A percentile compares a stretch with the other conserved stretches of the same genome.
Conservation (phyloP, 441 rosid species). For the Brassica balearica region DNA sequence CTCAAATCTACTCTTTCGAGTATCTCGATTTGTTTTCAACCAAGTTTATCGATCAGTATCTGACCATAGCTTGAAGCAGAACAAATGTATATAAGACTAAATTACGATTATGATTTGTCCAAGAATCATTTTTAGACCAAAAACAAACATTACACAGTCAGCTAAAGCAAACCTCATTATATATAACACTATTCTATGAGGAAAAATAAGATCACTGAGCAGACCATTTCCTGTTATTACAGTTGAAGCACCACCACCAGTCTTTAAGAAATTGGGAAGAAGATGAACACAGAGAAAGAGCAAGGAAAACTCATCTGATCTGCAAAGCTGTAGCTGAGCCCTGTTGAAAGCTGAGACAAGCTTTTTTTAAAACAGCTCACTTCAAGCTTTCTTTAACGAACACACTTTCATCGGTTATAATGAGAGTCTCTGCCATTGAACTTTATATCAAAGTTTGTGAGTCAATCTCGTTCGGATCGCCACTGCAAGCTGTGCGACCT, state of each 20-base stretch:
- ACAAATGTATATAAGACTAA: background rate
- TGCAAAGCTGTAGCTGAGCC: slow-evolving; percentile 29
- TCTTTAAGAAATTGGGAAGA: slow-evolving; percentile 29
- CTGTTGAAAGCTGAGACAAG: slow-evolving; percentile 28
- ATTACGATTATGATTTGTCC: slow-evolving; percentile 24
- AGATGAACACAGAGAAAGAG: slow-evolving; percentile 25
- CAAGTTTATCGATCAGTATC: slow-evolving; percentile 46
- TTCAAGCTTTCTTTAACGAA: slow-evolving; percentile 27
- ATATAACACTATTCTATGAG: slow-evolving; percentile 15
- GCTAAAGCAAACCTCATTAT: slow-evolving; percentile 26
- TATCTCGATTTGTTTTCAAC: slow-evolving; percentile 54
- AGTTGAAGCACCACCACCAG: slow-evolving; percentile 29
- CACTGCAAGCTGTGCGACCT: slow-evolving; percentile 72
- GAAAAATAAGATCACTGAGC: slow-evolving; percentile 17
- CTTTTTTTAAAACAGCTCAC: slow-evolving; percentile 12
- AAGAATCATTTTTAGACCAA: slow-evolving; percentile 26
- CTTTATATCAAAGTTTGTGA: slow-evolving; percentile 23
- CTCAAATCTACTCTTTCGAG: slow-evolving; percentile 52
- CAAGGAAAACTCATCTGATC: slow-evolving; percentile 4
- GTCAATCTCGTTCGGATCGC: slow-evolving; percentile 67
- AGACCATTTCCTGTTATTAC: slow-evolving; percentile 39
- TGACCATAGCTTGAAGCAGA: slow-evolving; percentile 47
- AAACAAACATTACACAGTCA: slow-evolving; percentile 2
- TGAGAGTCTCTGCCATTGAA: slow-evolving; percentile 18
- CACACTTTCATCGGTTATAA: background rate